Evolutionary conservation across 305 asterid species (phyloP).

Genomic region (Fraxinus sp.): DNA sequence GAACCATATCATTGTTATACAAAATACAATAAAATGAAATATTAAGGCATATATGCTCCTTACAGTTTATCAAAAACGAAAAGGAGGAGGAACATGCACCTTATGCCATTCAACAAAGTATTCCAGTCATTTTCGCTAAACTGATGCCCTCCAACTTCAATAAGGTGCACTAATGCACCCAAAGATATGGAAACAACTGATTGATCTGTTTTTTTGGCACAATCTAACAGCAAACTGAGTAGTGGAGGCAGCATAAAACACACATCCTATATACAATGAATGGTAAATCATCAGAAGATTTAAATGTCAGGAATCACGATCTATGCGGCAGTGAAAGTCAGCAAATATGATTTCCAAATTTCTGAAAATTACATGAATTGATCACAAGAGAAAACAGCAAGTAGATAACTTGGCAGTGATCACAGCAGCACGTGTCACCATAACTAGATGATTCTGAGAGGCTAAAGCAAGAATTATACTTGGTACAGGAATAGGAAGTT

Average conservation of each 20-base stretch:
- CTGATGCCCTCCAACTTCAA: constrained; percentile 99
- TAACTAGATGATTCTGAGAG: constrained; percentile 9
- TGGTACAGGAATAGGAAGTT: neutral
- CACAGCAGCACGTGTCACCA: constrained; percentile 19
- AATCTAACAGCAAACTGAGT: constrained; percentile 87
- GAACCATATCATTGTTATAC: constrained; percentile 26
- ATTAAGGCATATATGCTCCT: neutral
- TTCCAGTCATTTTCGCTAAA: constrained; percentile 93
- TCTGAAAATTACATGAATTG: neutral
- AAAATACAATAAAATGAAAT: constrained; percentile 4
- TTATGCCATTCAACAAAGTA: constrained; percentile 87
- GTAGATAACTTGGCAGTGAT: neutral
- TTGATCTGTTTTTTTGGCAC: constrained; percentile 96
- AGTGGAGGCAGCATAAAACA: constrained; percentile 97
- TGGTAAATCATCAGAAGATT: constrained; percentile 28
- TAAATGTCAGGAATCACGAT: constrained; percentile 15
- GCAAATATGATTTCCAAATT: constrained; percentile 12
- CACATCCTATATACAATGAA: constrained; percentile 68
- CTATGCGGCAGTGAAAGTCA: neutral
- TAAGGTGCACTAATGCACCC: constrained; percentile 96
- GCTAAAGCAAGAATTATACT: constrained; percentile 1
- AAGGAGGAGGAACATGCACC: constrained; percentile 41
- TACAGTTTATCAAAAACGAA: constrained; percentile 10
- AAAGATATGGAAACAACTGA: constrained; percentile 91
- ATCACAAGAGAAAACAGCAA: neutral